Conservation (phyloP, 495 filamentous ascomycete species). For the Penicillium riverlandense region DNA sequence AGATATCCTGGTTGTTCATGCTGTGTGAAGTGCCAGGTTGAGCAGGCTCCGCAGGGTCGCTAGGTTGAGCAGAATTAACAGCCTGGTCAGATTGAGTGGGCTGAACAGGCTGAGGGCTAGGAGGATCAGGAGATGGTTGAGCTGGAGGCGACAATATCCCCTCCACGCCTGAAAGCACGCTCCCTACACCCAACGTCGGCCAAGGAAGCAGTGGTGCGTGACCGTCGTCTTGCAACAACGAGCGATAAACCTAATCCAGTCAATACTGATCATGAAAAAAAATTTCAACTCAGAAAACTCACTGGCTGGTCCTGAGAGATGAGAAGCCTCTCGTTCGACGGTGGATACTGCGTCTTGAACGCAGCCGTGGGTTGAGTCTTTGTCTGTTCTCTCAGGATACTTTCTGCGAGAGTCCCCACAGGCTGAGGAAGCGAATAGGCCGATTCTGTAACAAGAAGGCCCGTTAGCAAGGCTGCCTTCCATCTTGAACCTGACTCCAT, state of each 20-base stretch:
- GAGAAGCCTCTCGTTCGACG: constrained; percentile 16
- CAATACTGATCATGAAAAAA: background rate
- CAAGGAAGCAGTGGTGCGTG: constrained; percentile 31
- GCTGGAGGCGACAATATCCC: constrained; percentile 10
- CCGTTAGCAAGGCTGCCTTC: constrained; percentile 29
- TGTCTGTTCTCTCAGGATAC: constrained; percentile 8
- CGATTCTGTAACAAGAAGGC: constrained; percentile 24
- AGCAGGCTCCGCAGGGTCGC: too few relatives aligned
- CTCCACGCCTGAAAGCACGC: constrained; percentile 17
- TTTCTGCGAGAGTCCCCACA: constrained; percentile 4
- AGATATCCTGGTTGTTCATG: constrained; percentile 38
- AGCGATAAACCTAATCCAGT: constrained; percentile 27
- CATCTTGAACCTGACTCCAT: constrained; percentile 12
- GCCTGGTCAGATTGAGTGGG: too few relatives aligned
- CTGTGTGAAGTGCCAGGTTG: background rate
- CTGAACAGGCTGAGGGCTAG: too few relatives aligned
- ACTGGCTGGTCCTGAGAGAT: constrained; percentile 24
- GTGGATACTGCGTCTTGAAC: constrained; percentile 34
- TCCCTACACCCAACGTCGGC: constrained; percentile 14
- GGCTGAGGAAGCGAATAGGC: constrained; percentile 18
- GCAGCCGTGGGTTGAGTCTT: constrained; percentile 10
- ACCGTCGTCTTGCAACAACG: constrained; percentile 34
- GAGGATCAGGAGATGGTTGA: background rate
- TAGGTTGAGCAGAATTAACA: too few relatives aligned
- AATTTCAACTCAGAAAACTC: constrained; percentile 6